Evolutionary conservation across 768 basidiomycete genomes (phyloP).

Genomic region (Serendipita sp.): DNA sequence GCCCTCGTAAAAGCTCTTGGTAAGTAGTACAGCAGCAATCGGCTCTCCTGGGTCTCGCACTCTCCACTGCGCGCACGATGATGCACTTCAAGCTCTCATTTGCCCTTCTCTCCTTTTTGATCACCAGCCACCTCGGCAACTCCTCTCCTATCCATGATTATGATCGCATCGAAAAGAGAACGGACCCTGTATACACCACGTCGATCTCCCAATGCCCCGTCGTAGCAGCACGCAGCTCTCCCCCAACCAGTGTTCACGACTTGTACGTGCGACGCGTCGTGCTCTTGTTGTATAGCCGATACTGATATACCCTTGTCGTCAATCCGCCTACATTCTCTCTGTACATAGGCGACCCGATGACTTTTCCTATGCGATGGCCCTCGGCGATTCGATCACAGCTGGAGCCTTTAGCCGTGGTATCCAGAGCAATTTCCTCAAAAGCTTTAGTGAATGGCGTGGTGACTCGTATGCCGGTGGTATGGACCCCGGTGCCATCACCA

Average conservation of each 20-base stretch:
- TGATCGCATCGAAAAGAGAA: background rate
- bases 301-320: too few species aligned
- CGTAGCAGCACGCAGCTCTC: background rate
- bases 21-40: too few species aligned
- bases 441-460: constrained; percentile 7
- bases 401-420: constrained; percentile 5
- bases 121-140: background rate
- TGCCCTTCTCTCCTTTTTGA: background rate
- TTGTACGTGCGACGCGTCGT: background rate
- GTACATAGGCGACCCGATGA: background rate
- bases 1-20: too few species aligned
- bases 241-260: background rate
- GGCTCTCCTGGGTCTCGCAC: too few species aligned
- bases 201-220: background rate
- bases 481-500: constrained; percentile 6
- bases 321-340: too few species aligned
- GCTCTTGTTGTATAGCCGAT: background rate
- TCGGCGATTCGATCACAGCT: constrained; percentile 6
- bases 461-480: constrained; percentile 2
- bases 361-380: constrained; percentile 2
- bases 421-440: background rate
- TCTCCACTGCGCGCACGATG: too few species aligned
- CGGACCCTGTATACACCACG: background rate
- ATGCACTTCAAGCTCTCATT: background rate
- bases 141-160: background rate